Percentiles rank a stretch among this genome's conserved stretches.
phyloP scores from a whole-genome alignment of 805 yeast species.

The Wickerhamiella domercqiae region DNA sequence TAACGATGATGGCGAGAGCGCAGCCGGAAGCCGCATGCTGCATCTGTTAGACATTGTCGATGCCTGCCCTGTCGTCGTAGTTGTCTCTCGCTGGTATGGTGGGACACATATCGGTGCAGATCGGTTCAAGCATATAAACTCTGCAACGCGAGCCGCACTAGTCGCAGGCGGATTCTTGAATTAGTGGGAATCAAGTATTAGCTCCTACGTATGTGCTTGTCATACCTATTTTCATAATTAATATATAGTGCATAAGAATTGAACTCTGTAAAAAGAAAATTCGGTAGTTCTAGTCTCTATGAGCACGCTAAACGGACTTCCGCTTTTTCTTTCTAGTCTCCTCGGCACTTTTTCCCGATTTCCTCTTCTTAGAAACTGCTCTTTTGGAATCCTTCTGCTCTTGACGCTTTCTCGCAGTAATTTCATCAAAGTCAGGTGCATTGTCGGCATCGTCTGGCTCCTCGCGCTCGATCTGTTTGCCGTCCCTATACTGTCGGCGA shows the following conservation, averaged over 20 bases:
- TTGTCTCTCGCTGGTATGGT: constrained; percentile 85
- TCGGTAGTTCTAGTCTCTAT: neutral
- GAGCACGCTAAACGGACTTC: neutral
- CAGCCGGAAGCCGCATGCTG: constrained; percentile 79
- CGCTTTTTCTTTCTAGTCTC: neutral
- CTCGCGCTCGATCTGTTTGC: constrained; percentile 6
- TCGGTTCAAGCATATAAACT: constrained; percentile 76
- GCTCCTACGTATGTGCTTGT: neutral
- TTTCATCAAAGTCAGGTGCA: constrained; percentile 1
- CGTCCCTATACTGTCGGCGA: constrained; percentile 7
- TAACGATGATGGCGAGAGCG: constrained; percentile 95
- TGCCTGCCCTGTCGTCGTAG: constrained; percentile 70
- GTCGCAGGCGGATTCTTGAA: constrained; percentile 40
- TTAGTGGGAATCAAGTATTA: neutral
- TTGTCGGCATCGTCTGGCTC: constrained; percentile 3
- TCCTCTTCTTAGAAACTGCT: constrained; percentile 2
- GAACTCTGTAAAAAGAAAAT: no score
- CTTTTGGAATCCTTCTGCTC: constrained; percentile 1
- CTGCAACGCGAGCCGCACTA: constrained; percentile 75
- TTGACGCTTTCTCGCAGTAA: neutral
- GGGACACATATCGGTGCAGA: constrained; percentile 88
- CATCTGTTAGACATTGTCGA: constrained; percentile 59
- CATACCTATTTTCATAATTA: no score
- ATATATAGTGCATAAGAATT: no score
- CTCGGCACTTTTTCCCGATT: neutral